Evolutionary conservation across 257 asterid genomes (phyloP).

Genomic region (Scutellaria minor): DNA sequence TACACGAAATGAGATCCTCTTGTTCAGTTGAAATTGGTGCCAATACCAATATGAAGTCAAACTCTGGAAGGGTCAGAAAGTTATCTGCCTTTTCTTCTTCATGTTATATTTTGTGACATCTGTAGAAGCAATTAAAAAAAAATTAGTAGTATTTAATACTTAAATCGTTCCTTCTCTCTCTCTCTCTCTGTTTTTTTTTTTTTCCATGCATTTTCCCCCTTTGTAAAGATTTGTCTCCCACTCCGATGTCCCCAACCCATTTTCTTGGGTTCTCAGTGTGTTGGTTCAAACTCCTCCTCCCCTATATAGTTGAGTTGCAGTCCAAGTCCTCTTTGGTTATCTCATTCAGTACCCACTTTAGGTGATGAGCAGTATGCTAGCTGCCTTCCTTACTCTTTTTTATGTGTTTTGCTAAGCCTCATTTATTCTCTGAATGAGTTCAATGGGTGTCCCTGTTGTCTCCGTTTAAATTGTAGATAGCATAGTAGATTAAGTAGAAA

Average conservation of each 20-base stretch:
- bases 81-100: constrained; percentile 23
- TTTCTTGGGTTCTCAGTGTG: background rate
- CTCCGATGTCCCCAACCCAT: background rate
- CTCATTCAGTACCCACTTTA: background rate
- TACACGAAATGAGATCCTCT: constrained; percentile 13
- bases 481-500: background rate
- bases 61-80: constrained; percentile 5
- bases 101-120: constrained; percentile 7
- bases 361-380: background rate
- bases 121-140: background rate
- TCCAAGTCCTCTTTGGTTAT: constrained; percentile 3
- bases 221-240: background rate
- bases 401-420: constrained; percentile 5
- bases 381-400: background rate
- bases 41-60: background rate
- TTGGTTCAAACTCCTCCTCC: background rate
- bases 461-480: background rate
- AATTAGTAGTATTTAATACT: background rate
- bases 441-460: background rate
- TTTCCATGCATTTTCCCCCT: background rate
- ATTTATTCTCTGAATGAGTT: constrained; percentile 15
- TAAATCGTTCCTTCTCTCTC: background rate
- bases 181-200: too few species aligned
- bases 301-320: constrained; percentile 6
- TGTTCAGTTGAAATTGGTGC: constrained; percentile 3